A percentile compares a stretch with the other conserved stretches of the same genome.
phyloP scores from a whole-genome alignment of 768 basidiomycete genomes.

The Lactarius indigo region DNA sequence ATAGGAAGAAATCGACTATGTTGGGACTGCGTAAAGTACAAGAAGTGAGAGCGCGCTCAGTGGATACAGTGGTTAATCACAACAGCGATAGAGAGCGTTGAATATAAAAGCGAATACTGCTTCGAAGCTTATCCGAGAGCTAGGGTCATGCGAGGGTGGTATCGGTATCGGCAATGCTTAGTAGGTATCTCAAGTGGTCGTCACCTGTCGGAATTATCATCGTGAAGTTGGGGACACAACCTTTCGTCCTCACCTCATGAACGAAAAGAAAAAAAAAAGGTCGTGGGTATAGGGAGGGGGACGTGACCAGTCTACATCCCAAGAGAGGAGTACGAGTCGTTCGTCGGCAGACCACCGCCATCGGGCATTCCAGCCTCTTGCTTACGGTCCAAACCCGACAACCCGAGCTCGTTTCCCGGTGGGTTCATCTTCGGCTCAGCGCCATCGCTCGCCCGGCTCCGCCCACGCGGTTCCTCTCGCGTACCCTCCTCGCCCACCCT shows the following conservation, averaged over 20 bases:
- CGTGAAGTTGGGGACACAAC: background rate
- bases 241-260: background rate
- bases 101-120: background rate
- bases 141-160: background rate
- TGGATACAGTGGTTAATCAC: background rate
- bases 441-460: background rate
- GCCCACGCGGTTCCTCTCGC: background rate
- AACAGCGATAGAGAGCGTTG: background rate
- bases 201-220: background rate
- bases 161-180: background rate
- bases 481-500: background rate
- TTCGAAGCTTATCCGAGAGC: background rate
- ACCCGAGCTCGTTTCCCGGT: constrained; percentile 1
- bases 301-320: background rate
- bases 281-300: no score
- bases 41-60: background rate
- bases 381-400: constrained; percentile 19
- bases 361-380: background rate
- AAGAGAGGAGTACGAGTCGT: constrained; percentile 11
- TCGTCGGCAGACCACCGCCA: background rate
- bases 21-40: background rate
- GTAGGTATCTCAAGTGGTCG: background rate
- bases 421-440: background rate
- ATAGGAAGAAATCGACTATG: background rate
- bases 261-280: background rate